These are phyloP conservation scores for Colletotrichum trifolii DNA, from an alignment of 2,329 filamentous ascomycete genomes.

Conservation along the genomic window DNA sequence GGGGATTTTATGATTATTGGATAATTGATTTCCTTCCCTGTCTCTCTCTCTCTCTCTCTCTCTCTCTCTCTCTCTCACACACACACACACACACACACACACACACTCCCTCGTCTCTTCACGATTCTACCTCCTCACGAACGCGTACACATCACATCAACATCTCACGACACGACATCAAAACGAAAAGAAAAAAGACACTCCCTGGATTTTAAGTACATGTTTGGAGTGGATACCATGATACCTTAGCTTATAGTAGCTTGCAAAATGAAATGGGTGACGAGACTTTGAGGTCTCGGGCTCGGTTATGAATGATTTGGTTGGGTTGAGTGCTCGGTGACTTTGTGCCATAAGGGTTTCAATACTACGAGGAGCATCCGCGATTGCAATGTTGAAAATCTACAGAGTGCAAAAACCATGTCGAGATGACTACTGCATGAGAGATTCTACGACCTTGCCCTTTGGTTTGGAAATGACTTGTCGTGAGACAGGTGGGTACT, in stretches of 20 bases:
- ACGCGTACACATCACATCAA: neutral
- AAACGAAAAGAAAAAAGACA: neutral
- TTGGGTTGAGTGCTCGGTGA: neutral
- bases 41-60: neutral
- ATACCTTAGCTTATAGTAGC: neutral
- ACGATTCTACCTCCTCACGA: too few relatives aligned
- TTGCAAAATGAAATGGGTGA: constrained; percentile 1
- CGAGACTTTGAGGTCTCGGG: neutral
- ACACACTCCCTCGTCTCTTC: neutral
- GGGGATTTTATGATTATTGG: constrained; percentile 25
- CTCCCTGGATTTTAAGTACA: constrained; percentile 3
- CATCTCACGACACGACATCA: neutral
- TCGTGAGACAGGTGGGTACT: too few relatives aligned
- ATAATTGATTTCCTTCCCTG: constrained; percentile 20
- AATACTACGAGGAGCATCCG: too few relatives aligned
- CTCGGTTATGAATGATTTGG: neutral
- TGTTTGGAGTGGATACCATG: constrained; percentile 4
- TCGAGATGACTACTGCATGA: too few relatives aligned
- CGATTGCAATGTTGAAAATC: too few relatives aligned
- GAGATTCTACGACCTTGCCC: too few relatives aligned
- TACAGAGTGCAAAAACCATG: too few relatives aligned
- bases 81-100: neutral
- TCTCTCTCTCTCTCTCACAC: neutral
- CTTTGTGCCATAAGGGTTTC: too few relatives aligned
- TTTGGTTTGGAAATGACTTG: too few relatives aligned